These are phyloP conservation scores for Carex myosuroides DNA, from an alignment of 176 grass and related monocot species.

Conservation along the genomic window DNA sequence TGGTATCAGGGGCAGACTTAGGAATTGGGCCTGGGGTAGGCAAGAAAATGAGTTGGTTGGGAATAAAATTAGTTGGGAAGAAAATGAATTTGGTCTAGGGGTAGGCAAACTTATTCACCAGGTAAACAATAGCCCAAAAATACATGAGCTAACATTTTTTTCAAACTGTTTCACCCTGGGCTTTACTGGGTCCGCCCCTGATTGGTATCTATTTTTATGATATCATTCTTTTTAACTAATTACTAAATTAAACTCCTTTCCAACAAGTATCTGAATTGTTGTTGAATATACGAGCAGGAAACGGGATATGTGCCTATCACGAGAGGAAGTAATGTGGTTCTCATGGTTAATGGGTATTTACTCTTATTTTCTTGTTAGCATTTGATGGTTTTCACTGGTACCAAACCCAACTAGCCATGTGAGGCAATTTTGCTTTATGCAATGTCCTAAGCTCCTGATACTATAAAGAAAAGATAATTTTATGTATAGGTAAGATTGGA, in stretches of 20 bases:
- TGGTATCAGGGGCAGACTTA: no score
- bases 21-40: no score
- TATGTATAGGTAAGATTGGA: neutral
- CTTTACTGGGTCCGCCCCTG: no score
- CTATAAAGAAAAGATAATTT: neutral
- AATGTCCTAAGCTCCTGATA: neutral
- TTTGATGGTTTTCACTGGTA: neutral
- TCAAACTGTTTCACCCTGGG: no score
- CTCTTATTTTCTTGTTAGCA: neutral
- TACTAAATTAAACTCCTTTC: neutral
- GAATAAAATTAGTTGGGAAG: no score
- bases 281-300: constrained; percentile 61
- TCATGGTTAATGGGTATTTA: constrained; percentile 95
- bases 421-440: neutral
- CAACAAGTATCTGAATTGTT: neutral
- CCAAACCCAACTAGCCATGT: neutral
- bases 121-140: no score
- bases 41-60: no score
- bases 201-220: constrained; percentile 21
- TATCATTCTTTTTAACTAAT: neutral
- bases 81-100: no score
- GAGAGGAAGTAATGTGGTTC: constrained; percentile 88
- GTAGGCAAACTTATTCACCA: no score
- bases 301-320: constrained; percentile 93
- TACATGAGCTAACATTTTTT: no score